Percentiles rank a stretch among this genome's conserved stretches.
Evolutionary conservation across 2,329 filamentous ascomycete species (phyloP).

Genomic region (Kalmusia sp.): DNA sequence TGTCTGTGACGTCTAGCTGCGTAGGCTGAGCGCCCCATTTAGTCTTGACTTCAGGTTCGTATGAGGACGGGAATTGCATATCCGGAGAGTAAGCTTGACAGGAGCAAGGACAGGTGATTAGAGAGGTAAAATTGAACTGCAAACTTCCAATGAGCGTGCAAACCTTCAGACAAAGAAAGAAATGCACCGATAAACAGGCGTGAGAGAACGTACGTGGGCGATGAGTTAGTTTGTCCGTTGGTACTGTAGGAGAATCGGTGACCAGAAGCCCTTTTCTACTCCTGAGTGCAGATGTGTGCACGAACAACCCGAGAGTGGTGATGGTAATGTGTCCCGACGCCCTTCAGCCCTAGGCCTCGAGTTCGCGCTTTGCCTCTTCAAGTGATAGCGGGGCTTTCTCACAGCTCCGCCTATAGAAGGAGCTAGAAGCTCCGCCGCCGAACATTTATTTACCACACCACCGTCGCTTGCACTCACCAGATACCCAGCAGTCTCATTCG

Average conservation of each 20-base stretch:
- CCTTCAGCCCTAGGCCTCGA: conserved; percentile 29
- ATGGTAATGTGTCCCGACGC: conserved; percentile 23
- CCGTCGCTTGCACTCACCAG: conserved; percentile 25
- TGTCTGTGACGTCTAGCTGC: conserved; percentile 37
- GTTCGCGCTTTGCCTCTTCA: conserved; percentile 16
- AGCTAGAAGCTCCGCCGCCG: conserved; percentile 41
- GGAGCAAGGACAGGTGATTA: too few species aligned
- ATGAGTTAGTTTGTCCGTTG: too few species aligned
- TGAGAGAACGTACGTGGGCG: too few species aligned
- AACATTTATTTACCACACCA: conserved; percentile 41
- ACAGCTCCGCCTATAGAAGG: conserved; percentile 41
- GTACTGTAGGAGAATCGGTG: too few species aligned
- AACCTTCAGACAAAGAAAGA: neutral
- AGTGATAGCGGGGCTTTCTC: conserved; percentile 20
- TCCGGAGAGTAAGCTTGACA: too few species aligned
- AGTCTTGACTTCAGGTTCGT: conserved; percentile 18
- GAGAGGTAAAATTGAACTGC: neutral
- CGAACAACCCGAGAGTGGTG: conserved; percentile 3
- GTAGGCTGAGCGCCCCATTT: conserved; percentile 26
- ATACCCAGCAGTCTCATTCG: conserved; percentile 6
- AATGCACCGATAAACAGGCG: too few species aligned
- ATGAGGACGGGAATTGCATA: too few species aligned
- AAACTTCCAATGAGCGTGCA: neutral
- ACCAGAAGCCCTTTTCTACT: neutral
- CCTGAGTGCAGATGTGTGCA: neutral